These are phyloP conservation scores for Pichia sp. DNA, from an alignment of 1,139 yeast species.

Conservation along the genomic window DNA sequence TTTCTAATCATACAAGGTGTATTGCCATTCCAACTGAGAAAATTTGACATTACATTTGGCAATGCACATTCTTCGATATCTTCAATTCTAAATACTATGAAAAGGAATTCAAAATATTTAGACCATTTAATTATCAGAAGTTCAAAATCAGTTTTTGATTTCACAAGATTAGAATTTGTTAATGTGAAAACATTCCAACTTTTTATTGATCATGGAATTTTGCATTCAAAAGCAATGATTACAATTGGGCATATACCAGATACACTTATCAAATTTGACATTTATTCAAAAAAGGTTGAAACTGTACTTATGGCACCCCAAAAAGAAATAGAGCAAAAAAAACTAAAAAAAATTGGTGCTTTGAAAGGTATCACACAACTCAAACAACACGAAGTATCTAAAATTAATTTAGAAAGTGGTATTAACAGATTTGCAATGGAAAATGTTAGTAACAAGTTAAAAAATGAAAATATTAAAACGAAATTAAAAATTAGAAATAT, in stretches of 20 bases:
- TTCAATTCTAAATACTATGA: slow-evolving; percentile 1
- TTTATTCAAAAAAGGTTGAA: slow-evolving; percentile 2
- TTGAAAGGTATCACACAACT: slow-evolving; percentile 4
- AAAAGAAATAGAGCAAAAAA: neutral
- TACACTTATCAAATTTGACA: slow-evolving; percentile 1
- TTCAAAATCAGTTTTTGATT: slow-evolving; percentile 1
- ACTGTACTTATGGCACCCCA: slow-evolving; percentile 4
- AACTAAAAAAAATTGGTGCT: slow-evolving; percentile 1
- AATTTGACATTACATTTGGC: slow-evolving; percentile 1
- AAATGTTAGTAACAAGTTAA: slow-evolving; percentile 6
- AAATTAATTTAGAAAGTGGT: slow-evolving; percentile 1
- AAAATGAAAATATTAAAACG: slow-evolving; percentile 5
- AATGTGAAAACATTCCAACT: slow-evolving; percentile 3
- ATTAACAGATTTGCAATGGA: slow-evolving; percentile 5
- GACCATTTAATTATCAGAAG: slow-evolving; percentile 1
- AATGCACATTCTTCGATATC: neutral
- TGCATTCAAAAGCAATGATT: slow-evolving; percentile 1
- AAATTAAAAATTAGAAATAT: slow-evolving; percentile 2
- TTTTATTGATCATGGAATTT: neutral
- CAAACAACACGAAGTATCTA: slow-evolving; percentile 2
- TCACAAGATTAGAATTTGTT: slow-evolving; percentile 1
- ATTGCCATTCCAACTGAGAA: neutral
- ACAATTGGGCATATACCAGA: slow-evolving; percentile 3
- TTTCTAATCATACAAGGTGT: slow-evolving; percentile 1
- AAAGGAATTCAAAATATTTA: neutral